These are phyloP conservation scores for Teratosphaeria nubilosa DNA, from an alignment of 2,329 filamentous ascomycete genomes.

Conservation along the genomic window DNA sequence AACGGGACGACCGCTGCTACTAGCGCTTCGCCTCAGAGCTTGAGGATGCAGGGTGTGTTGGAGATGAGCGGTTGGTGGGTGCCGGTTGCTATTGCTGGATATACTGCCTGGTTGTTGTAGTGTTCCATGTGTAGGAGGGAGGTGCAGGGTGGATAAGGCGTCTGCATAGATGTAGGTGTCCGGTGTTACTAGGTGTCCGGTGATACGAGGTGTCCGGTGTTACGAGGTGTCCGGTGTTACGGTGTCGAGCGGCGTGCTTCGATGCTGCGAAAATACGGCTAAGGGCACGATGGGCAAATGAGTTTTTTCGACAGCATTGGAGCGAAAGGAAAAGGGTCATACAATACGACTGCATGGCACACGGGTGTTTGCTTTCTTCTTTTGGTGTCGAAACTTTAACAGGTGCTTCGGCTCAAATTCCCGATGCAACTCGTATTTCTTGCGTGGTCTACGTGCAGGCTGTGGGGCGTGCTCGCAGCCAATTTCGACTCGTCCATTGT, in stretches of 20 bases:
- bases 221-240: no score
- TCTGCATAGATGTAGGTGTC: no score
- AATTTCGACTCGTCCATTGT: no score
- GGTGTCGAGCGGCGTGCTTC: no score
- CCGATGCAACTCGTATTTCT: not conserved
- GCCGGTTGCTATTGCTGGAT: constrained; percentile 29
- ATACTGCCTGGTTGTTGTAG: constrained; percentile 24
- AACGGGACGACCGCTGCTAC: constrained; percentile 33
- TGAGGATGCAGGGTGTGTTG: constrained; percentile 10
- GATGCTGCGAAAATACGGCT: no score
- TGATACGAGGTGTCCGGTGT: no score
- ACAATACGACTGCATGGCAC: not conserved
- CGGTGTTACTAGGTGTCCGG: no score
- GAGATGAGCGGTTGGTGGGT: constrained; percentile 30
- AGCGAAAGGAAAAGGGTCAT: not conserved
- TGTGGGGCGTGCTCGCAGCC: no score
- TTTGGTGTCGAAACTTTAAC: not conserved
- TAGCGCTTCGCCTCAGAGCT: constrained; percentile 6
- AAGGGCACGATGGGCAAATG: not conserved
- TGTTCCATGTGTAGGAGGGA: not conserved
- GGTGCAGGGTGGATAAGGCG: not conserved
- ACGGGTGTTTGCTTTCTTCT: not conserved
- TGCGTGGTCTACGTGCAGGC: not conserved
- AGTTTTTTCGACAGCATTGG: not conserved
- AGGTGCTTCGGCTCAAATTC: no score